Conservation (phyloP, 2,329 filamentous ascomycete genomes). For the Hirsutella rhossiliensis region DNA sequence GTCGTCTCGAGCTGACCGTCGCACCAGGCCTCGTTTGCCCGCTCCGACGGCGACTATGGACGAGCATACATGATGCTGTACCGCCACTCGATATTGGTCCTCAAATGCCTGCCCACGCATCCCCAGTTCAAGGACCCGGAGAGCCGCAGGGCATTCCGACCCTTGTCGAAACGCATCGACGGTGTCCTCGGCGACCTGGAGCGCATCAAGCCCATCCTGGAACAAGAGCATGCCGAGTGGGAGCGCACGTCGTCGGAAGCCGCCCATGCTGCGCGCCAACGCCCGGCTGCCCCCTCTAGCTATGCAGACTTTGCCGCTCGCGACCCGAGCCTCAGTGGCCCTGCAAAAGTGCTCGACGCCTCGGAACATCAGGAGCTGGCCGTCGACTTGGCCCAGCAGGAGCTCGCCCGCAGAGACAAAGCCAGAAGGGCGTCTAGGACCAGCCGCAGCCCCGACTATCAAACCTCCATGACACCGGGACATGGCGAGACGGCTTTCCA, state of each 20-base stretch:
- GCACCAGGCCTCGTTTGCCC: constrained; percentile 66
- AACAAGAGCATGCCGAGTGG: constrained; percentile 59
- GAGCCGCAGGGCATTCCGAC: constrained; percentile 49
- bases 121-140: constrained; percentile 60
- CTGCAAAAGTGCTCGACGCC: constrained; percentile 52
- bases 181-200: constrained; percentile 61
- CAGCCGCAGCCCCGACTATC: constrained; percentile 14
- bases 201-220: constrained; percentile 65
- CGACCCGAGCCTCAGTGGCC: constrained; percentile 50
- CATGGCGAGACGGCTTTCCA: neutral
- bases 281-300: constrained; percentile 12
- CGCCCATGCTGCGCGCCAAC: constrained; percentile 9
- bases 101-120: constrained; percentile 63
- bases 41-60: constrained; percentile 73
- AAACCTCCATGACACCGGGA: neutral
- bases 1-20: neutral
- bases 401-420: constrained; percentile 56
- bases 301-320: constrained; percentile 37
- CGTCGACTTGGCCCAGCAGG: constrained; percentile 61
- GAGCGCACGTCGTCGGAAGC: constrained; percentile 30
- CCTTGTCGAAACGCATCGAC: constrained; percentile 35
- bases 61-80: constrained; percentile 88
- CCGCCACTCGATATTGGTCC: constrained; percentile 73
- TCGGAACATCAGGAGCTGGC: constrained; percentile 63
- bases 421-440: constrained; percentile 44